phyloP scores from a whole-genome alignment of 1,284 basidiomycete genomes.

The Boletellus sp. region DNA sequence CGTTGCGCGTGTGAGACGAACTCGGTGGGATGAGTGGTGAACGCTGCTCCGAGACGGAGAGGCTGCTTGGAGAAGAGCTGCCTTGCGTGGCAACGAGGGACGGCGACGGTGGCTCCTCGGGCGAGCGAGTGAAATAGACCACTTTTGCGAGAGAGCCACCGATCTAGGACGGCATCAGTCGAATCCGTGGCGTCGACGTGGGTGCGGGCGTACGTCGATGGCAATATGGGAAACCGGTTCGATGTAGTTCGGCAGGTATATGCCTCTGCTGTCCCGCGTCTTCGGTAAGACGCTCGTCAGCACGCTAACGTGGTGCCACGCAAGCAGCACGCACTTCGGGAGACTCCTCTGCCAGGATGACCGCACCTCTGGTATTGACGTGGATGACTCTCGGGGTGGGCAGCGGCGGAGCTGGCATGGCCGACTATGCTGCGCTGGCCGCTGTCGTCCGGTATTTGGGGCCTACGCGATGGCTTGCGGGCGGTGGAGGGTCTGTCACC shows the following conservation, averaged over 20 bases:
- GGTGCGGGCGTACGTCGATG: conserved; percentile 71
- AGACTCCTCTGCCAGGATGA: conserved; percentile 88
- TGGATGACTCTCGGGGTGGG: conserved; percentile 75
- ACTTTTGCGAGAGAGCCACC: conserved; percentile 98
- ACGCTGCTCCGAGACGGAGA: conserved; percentile 46
- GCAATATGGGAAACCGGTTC: conserved; percentile 96
- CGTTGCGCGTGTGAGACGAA: conserved; percentile 45
- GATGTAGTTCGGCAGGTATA: conserved; percentile 94
- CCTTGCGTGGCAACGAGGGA: conserved; percentile 58
- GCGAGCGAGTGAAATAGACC: conserved; percentile 94
- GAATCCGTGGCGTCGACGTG: conserved; percentile 1
- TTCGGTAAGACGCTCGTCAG: conserved; percentile 31
- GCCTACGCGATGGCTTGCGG: conserved; percentile 10
- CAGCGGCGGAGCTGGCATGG: conserved; percentile 41
- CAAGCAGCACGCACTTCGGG: conserved; percentile 66
- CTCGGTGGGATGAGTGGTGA: conserved; percentile 39
- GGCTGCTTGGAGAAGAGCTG: conserved; percentile 43
- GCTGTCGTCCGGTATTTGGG: conserved; percentile 15
- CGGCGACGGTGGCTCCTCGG: conserved; percentile 70
- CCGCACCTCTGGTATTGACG: conserved; percentile 83
- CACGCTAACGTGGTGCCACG: conserved; percentile 1
- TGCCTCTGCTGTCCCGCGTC: conserved; percentile 91
- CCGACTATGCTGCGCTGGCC: conserved; percentile 11
- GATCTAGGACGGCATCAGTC: conserved; percentile 52
- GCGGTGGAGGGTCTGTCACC: conserved; percentile 17